Percentiles rank a stretch among this genome's conserved stretches.
These are phyloP conservation scores for Diutina rugosa DNA, from an alignment of 1,139 yeast genomes.

Conservation along the genomic window DNA sequence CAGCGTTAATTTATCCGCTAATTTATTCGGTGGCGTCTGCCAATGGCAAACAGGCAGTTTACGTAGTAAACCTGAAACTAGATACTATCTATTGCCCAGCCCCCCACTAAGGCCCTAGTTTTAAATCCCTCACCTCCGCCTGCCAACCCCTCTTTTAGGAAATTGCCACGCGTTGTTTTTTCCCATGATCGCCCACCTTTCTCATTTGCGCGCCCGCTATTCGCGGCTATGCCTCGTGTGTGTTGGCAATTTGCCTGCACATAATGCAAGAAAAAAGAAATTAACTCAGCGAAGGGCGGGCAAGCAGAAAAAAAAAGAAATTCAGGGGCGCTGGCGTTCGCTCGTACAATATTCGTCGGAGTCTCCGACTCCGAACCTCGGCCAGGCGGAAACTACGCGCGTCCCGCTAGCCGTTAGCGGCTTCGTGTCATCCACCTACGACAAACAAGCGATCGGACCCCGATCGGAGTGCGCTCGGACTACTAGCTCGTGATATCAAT, in stretches of 20 bases:
- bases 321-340: not conserved
- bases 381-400: not conserved
- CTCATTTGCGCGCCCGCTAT: not conserved
- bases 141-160: not conserved
- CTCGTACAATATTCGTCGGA: not conserved
- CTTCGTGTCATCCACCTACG: no score
- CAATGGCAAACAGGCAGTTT: no score
- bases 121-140: not conserved
- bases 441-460: no score
- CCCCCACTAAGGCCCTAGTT: not conserved
- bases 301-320: not conserved
- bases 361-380: not conserved
- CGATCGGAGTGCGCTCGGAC: no score
- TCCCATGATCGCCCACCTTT: not conserved
- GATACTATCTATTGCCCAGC: no score
- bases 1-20: not conserved
- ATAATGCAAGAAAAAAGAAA: not conserved
- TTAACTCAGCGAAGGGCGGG: no score
- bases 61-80: no score
- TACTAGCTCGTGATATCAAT: no score
- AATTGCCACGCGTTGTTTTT: not conserved
- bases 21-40: no score
- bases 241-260: not conserved
- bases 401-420: not conserved
- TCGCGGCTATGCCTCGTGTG: not conserved